Conservation (phyloP, 148 eudicot species). For the Amaranthus palmeri region DNA sequence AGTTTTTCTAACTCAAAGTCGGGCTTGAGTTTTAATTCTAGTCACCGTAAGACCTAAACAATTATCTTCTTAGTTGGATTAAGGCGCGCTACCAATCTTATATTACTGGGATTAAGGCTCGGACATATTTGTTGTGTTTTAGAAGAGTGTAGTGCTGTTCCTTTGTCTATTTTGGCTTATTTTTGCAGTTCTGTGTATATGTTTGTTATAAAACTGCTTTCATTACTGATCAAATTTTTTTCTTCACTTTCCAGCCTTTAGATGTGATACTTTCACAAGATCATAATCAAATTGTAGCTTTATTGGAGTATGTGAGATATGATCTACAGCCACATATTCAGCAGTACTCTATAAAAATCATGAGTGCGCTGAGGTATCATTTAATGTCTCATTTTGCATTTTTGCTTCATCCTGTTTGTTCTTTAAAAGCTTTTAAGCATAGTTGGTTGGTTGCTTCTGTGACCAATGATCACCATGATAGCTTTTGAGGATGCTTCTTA, state of each 20-base stretch:
- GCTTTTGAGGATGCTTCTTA: background rate
- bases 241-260: conserved; percentile 56
- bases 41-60: no score
- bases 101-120: no score
- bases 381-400: conserved; percentile 7
- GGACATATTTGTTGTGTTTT: no score
- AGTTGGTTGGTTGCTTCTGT: background rate
- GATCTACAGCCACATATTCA: conserved; percentile 83
- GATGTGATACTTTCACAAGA: conserved; percentile 89
- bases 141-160: background rate
- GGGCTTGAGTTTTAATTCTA: no score
- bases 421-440: background rate
- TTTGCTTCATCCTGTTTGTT: conserved; percentile 3
- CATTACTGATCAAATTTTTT: background rate
- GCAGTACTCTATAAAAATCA: conserved; percentile 77
- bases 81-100: no score
- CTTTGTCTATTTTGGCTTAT: background rate
- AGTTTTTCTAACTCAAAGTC: no score
- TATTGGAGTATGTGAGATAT: conserved; percentile 95
- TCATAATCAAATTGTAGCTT: conserved; percentile 78
- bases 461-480: background rate
- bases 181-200: background rate
- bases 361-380: conserved; percentile 71
- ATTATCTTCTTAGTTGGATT: no score
- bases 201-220: background rate